A percentile compares a stretch with the other conserved stretches of the same genome.
These are phyloP conservation scores for Podila epigama DNA, from an alignment of 192 early-diverging fungal genomes.

Conservation along the genomic window DNA sequence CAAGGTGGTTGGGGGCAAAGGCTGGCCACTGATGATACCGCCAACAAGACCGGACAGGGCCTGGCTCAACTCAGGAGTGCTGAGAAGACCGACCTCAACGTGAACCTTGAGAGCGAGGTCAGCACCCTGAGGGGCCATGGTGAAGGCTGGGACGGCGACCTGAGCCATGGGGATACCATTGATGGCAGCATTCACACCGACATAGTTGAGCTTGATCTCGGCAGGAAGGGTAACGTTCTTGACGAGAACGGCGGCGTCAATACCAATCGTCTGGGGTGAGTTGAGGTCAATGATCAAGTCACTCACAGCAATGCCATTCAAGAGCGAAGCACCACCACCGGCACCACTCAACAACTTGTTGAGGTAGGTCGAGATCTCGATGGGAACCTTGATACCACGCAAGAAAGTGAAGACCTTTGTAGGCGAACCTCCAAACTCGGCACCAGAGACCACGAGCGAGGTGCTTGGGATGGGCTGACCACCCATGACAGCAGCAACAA, in stretches of 20 bases:
- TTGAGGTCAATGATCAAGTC: slow-evolving; percentile 8
- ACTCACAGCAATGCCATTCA: slow-evolving; percentile 3
- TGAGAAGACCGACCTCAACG: slow-evolving; percentile 6
- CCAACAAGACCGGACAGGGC: slow-evolving; percentile 27
- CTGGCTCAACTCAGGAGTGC: slow-evolving; percentile 8
- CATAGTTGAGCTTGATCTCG: slow-evolving; percentile 42
- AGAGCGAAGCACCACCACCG: not conserved
- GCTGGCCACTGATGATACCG: slow-evolving; percentile 20
- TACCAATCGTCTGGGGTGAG: slow-evolving; percentile 8
- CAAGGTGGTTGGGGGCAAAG: slow-evolving; percentile 16
- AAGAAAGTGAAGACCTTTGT: slow-evolving; percentile 20
- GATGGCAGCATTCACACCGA: slow-evolving; percentile 25
- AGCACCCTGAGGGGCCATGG: slow-evolving; percentile 23
- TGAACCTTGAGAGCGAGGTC: slow-evolving; percentile 30
- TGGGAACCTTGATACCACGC: slow-evolving; percentile 4
- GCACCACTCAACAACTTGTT: slow-evolving; percentile 2
- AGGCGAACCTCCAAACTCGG: slow-evolving; percentile 17
- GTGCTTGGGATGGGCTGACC: slow-evolving; percentile 26
- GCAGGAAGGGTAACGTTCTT: slow-evolving; percentile 34
- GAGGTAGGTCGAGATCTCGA: slow-evolving; percentile 10
- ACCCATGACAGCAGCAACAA: slow-evolving; percentile 6
- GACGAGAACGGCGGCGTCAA: slow-evolving; percentile 22
- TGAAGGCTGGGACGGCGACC: slow-evolving; percentile 25
- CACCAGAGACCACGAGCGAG: slow-evolving; percentile 4
- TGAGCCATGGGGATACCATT: slow-evolving; percentile 20